phyloP scores from a whole-genome alignment of 1,284 basidiomycete species.

The Ganoderma meredithae region DNA sequence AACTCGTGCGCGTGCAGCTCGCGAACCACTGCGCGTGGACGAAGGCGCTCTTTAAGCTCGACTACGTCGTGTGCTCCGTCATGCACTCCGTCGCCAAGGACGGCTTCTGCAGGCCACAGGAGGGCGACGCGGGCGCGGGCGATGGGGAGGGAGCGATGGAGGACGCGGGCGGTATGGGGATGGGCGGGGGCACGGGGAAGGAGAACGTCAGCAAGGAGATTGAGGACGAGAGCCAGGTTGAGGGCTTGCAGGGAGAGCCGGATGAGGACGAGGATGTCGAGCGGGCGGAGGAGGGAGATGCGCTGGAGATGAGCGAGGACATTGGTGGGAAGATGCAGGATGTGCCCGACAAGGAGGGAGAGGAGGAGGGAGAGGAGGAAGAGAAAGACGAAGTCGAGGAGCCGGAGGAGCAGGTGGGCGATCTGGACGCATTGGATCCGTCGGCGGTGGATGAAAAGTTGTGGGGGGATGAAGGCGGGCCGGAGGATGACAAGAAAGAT shows the following conservation, averaged over 20 bases:
- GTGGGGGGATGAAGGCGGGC: slow-evolving; percentile 85
- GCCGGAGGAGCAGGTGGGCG: slow-evolving; percentile 85
- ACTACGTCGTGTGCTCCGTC: slow-evolving; percentile 80
- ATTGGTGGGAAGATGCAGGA: slow-evolving; percentile 88
- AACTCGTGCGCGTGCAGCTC: slow-evolving; percentile 63
- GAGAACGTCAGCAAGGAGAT: slow-evolving; percentile 94
- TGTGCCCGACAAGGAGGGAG: slow-evolving; percentile 65
- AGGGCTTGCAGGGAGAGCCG: slow-evolving; percentile 87
- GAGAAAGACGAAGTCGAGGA: slow-evolving; percentile 66
- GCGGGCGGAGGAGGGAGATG: slow-evolving; percentile 70
- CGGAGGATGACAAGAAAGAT: slow-evolving; percentile 56
- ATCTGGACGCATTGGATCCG: slow-evolving; percentile 89
- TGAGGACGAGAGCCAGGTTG: slow-evolving; percentile 95
- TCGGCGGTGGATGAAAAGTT: slow-evolving; percentile 94
- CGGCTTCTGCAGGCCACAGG: slow-evolving; percentile 93
- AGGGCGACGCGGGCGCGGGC: slow-evolving; percentile 60
- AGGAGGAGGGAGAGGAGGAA: slow-evolving; percentile 61
- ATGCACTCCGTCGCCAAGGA: slow-evolving; percentile 80
- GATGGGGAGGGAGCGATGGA: slow-evolving; percentile 58
- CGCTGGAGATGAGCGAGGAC: slow-evolving; percentile 80
- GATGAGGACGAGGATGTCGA: slow-evolving; percentile 60
- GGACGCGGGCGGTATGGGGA: slow-evolving; percentile 77
- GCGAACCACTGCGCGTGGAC: slow-evolving; percentile 68
- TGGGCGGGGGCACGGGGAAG: slow-evolving; percentile 86
- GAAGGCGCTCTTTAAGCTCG: slow-evolving; percentile 86